Conservation (phyloP, 2,329 filamentous ascomycete genomes). For the Xylaria hypoxylon region DNA sequence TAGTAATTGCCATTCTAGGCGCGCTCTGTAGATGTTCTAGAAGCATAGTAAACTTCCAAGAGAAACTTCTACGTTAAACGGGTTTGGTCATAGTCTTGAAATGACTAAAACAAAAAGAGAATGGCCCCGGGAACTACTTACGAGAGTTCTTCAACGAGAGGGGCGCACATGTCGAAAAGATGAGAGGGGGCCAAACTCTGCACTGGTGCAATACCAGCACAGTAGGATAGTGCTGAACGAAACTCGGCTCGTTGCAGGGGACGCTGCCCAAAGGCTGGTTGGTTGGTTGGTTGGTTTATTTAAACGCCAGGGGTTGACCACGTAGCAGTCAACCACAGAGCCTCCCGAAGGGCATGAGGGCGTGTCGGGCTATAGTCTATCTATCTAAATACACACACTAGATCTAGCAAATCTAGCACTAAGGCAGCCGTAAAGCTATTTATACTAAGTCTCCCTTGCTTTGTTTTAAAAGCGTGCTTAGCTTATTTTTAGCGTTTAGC, state of each 20-base stretch:
- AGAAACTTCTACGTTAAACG: background rate
- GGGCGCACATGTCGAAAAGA: slow-evolving; percentile 28
- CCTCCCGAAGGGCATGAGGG: too few species aligned
- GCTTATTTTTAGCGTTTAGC: too few species aligned
- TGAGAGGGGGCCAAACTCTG: slow-evolving; percentile 15
- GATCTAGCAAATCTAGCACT: too few species aligned
- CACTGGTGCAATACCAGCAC: background rate
- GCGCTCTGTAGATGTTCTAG: background rate
- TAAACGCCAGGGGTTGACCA: too few species aligned
- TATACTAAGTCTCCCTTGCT: too few species aligned
- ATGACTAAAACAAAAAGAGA: background rate
- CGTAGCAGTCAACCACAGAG: too few species aligned
- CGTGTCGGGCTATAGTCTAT: too few species aligned
- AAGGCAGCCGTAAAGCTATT: too few species aligned
- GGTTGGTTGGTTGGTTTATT: too few species aligned
- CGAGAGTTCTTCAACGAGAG: slow-evolving; percentile 23
- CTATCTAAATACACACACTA: too few species aligned
- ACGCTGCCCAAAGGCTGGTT: too few species aligned
- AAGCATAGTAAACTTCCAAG: background rate
- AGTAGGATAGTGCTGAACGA: slow-evolving; percentile 21
- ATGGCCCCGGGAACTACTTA: background rate
- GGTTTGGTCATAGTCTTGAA: background rate
- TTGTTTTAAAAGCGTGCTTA: too few species aligned
- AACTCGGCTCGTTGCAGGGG: slow-evolving; percentile 24
- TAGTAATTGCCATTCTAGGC: background rate